Percentiles rank a stretch among this genome's conserved stretches.
Conservation (phyloP, 164 flowering plant genomes). For the Tinospora cordifolia region DNA sequence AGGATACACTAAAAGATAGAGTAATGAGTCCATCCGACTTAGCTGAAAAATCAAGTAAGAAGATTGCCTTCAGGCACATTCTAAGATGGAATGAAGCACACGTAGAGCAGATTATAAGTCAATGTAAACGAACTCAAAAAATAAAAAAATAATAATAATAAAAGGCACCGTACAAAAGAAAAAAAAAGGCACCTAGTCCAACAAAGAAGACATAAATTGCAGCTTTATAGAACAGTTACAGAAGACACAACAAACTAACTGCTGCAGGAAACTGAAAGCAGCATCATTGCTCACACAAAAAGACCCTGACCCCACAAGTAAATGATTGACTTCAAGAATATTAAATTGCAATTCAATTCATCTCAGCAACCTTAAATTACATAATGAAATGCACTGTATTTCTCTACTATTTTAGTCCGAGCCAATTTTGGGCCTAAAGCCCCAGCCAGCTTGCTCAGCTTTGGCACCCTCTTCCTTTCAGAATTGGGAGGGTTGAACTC, state of each 20-base stretch:
- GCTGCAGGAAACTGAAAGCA: background rate
- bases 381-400: background rate
- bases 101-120: background rate
- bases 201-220: background rate
- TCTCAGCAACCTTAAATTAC: background rate
- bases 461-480: too few relatives aligned
- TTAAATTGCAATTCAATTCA: background rate
- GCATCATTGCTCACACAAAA: background rate
- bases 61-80: background rate
- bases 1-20: slow-evolving; percentile 90
- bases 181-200: background rate
- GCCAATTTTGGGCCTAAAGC: background rate
- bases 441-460: too few relatives aligned
- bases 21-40: slow-evolving; percentile 73
- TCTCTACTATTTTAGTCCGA: background rate
- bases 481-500: too few relatives aligned
- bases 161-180: background rate
- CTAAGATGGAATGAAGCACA: background rate
- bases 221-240: background rate
- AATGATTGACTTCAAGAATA: too few relatives aligned
- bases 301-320: background rate
- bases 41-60: slow-evolving; percentile 37
- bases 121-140: background rate
- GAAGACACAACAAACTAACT: too few relatives aligned
- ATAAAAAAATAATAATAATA: background rate